Conservation (phyloP, 495 filamentous ascomycete genomes). For the Penicillium argentinense region DNA sequence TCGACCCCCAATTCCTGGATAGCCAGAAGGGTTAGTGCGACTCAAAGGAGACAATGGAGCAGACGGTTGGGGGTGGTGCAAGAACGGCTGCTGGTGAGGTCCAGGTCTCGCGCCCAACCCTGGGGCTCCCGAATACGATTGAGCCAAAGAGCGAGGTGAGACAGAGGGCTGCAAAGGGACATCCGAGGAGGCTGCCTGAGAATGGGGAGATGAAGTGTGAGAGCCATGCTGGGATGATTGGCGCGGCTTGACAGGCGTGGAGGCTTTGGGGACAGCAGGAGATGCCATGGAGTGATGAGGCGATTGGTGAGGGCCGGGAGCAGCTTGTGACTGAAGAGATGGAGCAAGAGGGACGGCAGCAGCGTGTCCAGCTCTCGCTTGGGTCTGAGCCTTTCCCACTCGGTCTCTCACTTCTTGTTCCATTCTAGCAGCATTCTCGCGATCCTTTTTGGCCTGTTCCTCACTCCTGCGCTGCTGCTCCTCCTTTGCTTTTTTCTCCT, state of each 20-base stretch:
- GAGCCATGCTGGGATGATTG: slow-evolving; percentile 82
- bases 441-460: slow-evolving; percentile 56
- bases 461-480: slow-evolving; percentile 68
- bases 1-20: slow-evolving; percentile 39
- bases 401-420: slow-evolving; percentile 52
- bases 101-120: slow-evolving; percentile 31
- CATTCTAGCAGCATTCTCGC: slow-evolving; percentile 41
- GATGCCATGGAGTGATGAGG: slow-evolving; percentile 77
- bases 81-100: slow-evolving; percentile 34
- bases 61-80: slow-evolving; percentile 53
- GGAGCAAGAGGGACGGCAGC: slow-evolving; percentile 52
- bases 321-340: slow-evolving; percentile 47
- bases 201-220: slow-evolving; percentile 62
- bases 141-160: slow-evolving; percentile 42
- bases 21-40: slow-evolving; percentile 52
- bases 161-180: slow-evolving; percentile 37
- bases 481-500: slow-evolving; percentile 63
- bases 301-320: slow-evolving; percentile 56
- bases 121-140: slow-evolving; percentile 35
- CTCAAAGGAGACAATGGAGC: slow-evolving; percentile 54
- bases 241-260: slow-evolving; percentile 72
- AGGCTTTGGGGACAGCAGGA: slow-evolving; percentile 77
- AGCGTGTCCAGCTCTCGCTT: slow-evolving; percentile 44
- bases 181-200: slow-evolving; percentile 40
- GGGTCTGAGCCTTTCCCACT: slow-evolving; percentile 43